These are phyloP conservation scores for Corylus avellana DNA, from an alignment of 306 rosid genomes.

Conservation along the genomic window DNA sequence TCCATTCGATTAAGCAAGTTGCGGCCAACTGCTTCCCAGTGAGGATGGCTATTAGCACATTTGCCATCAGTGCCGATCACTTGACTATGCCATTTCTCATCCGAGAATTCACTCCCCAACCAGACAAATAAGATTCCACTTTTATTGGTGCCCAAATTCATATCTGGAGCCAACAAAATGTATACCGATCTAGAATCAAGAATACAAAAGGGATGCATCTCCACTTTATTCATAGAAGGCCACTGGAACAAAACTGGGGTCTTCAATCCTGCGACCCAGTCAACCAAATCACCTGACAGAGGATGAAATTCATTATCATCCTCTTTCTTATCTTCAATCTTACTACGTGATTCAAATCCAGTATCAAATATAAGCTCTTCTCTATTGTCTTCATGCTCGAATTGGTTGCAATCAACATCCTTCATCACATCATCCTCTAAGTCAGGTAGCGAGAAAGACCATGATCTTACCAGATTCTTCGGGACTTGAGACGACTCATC, in stretches of 20 bases:
- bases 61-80: neutral
- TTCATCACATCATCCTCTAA: constrained; percentile 48
- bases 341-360: constrained; percentile 33
- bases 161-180: constrained; percentile 30
- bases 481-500: constrained; percentile 50
- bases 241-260: constrained; percentile 40
- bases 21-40: constrained; percentile 37
- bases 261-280: constrained; percentile 8
- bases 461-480: constrained; percentile 54
- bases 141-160: constrained; percentile 17
- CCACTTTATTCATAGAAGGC: constrained; percentile 40
- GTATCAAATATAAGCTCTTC: constrained; percentile 43
- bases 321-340: constrained; percentile 26
- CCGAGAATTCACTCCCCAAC: constrained; percentile 37
- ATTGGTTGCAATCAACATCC: constrained; percentile 44
- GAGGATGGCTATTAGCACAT: constrained; percentile 15
- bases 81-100: constrained; percentile 18
- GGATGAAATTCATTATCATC: neutral
- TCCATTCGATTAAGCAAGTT: constrained; percentile 34
- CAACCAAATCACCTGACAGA: constrained; percentile 9
- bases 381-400: constrained; percentile 32
- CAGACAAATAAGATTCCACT: constrained; percentile 35
- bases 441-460: constrained; percentile 59
- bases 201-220: constrained; percentile 14
- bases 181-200: constrained; percentile 43